Percentiles rank a stretch among this genome's conserved stretches.
Evolutionary conservation across 345 rosid species (phyloP).

Genomic region (Geranium rotundifolium): DNA sequence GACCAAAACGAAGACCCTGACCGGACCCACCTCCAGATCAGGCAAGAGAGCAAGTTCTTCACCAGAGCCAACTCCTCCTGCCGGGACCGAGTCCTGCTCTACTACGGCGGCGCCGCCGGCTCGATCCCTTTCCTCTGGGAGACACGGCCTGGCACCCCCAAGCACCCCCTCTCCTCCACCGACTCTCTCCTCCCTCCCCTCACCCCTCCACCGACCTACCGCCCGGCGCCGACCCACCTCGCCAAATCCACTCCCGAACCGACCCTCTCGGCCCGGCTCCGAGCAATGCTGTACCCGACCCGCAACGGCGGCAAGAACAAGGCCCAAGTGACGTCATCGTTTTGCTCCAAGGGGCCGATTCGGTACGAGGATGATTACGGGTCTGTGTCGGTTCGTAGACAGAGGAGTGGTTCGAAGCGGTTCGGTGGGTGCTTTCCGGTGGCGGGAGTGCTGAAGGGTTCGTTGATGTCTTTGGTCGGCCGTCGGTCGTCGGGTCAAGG

Average conservation of each 20-base stretch:
- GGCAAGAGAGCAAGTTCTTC: conserved; percentile 39
- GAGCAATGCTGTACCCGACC: too few relatives aligned
- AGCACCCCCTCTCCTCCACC: conserved; percentile 53
- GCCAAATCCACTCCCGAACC: too few relatives aligned
- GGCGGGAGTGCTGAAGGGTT: conserved; percentile 33
- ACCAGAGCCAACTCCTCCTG: conserved; percentile 50
- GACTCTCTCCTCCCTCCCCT: conserved; percentile 36
- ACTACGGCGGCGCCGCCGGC: conserved; percentile 54
- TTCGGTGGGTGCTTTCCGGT: conserved; percentile 29
- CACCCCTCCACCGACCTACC: conserved; percentile 17
- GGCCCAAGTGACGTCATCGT: too few relatives aligned
- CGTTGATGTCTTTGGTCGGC: conserved; percentile 26
- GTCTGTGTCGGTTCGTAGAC: conserved; percentile 4
- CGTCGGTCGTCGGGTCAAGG: conserved; percentile 1
- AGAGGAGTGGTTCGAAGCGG: conserved; percentile 2
- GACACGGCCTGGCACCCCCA: conserved; percentile 79
- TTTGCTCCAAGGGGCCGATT: too few relatives aligned
- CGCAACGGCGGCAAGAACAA: too few relatives aligned
- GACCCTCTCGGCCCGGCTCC: too few relatives aligned
- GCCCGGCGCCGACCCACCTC: background rate
- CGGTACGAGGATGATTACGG: background rate
- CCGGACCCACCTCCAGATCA: conserved; percentile 20
- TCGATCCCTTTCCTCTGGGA: conserved; percentile 77
- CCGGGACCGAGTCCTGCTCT: conserved; percentile 30
- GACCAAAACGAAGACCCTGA: too few relatives aligned